Evolutionary conservation across 805 yeast genomes (phyloP), one percentile per base, ranked within the genome.

Genomic region (Pichia cephalocereana): DNA sequence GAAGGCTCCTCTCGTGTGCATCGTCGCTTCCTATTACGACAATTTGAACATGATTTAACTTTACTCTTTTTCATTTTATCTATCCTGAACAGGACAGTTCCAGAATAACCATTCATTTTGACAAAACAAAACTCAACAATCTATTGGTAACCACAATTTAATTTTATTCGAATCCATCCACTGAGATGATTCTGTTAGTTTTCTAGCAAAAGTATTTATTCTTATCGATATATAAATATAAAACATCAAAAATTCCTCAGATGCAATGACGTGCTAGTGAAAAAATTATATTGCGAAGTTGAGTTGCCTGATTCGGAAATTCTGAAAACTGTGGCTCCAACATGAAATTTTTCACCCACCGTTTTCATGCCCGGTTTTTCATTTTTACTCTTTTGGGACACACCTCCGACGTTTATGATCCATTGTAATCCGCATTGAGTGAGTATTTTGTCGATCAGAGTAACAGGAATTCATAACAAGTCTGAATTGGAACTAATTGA

Each of bases 21-120:
- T 54, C 77, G 79, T 50, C 80, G 73, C 63, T 80, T 81, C 61
- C 77, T 79, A 40, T 76, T 70, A 56, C 79, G 82, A 56, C 85
- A 79, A 42, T 77, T 67, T 15, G 75, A 71, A 59, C 85, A 79
- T 2, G 60, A 52, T 44, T 52, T 58, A 12, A 53, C 55, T 17
- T 45, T 50, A 19, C 51, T 42, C 28, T 42, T 46, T 7, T 11
- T 28, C 3, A 43, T 11, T 14, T 48, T 43, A 6, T 49, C 47
- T 6, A 52, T 46, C 40, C 53, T 46, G 38, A 57, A 53, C 38
- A 50, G 50, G 34, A 36, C 34, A 5, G 46, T 19, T 17, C 59
- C 60, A 1, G 58, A 58, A n/a, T 32, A 18, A 27, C 40, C 26
- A 9, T 44, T 40, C 46, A 43, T 40, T 10, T 14, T 27, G n/a